A percentile compares a stretch with the other conserved stretches of the same genome.
Evolutionary conservation across 2,329 filamentous ascomycete species (phyloP).

Genomic region (Diaporthe sp.): DNA sequence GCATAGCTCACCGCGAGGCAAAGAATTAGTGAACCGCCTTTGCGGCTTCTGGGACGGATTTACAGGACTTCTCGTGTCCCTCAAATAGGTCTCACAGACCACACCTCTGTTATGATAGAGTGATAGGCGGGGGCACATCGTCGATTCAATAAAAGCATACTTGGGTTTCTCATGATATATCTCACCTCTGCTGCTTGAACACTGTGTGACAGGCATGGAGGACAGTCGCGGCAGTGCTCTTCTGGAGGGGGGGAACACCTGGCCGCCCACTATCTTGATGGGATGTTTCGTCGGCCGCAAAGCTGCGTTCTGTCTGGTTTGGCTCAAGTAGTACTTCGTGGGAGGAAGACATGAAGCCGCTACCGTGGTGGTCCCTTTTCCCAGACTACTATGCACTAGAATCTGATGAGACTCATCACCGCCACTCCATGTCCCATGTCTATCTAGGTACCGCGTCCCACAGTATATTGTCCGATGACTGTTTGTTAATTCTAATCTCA

Average conservation of each 20-base stretch:
- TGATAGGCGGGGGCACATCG: background rate
- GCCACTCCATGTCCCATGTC: too few relatives aligned
- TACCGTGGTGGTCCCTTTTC: too few relatives aligned
- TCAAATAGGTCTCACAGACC: background rate
- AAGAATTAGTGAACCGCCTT: background rate
- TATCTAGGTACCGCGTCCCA: too few relatives aligned
- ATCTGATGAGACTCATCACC: too few relatives aligned
- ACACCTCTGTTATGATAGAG: constrained; percentile 16
- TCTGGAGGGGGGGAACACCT: background rate
- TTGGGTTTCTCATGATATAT: background rate
- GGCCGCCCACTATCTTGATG: background rate
- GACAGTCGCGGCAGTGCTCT: background rate
- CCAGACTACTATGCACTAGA: too few relatives aligned
- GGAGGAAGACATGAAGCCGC: too few relatives aligned
- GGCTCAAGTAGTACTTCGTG: too few relatives aligned
- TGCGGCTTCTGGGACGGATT: constrained; percentile 13
- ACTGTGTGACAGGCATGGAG: too few relatives aligned
- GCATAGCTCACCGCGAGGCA: constrained; percentile 5
- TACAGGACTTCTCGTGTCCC: constrained; percentile 13
- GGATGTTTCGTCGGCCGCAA: background rate
- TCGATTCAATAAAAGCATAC: constrained; percentile 28
- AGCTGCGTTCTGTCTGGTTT: too few relatives aligned
- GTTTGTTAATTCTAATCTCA: too few relatives aligned
- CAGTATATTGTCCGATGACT: too few relatives aligned
- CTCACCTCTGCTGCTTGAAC: background rate